These are phyloP conservation scores for Cutaneotrichosporon sp. DNA, from an alignment of 1,284 basidiomycete genomes.

Conservation along the genomic window DNA sequence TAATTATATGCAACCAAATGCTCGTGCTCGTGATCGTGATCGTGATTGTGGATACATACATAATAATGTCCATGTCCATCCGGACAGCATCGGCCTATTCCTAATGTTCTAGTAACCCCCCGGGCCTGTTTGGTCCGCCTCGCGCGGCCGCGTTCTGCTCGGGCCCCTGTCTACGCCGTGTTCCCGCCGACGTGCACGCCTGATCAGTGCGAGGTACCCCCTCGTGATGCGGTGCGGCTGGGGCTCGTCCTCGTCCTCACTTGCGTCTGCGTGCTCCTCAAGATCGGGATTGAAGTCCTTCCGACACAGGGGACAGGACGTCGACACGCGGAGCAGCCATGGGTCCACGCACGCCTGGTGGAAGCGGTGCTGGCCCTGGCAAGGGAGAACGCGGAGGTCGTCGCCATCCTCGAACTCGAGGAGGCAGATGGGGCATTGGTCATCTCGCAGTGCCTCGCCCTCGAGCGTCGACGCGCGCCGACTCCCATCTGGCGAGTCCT, in stretches of 20 bases:
- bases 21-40: background rate
- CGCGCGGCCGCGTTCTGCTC: slow-evolving; percentile 32
- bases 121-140: slow-evolving; percentile 45
- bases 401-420: slow-evolving; percentile 90
- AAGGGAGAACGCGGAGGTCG: slow-evolving; percentile 81
- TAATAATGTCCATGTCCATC: background rate
- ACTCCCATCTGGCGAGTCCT: background rate
- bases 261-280: slow-evolving; percentile 8
- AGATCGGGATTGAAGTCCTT: slow-evolving; percentile 57
- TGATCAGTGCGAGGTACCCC: slow-evolving; percentile 50
- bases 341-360: slow-evolving; percentile 62
- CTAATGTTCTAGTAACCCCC: slow-evolving; percentile 33
- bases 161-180: slow-evolving; percentile 7
- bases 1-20: background rate
- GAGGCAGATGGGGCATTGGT: slow-evolving; percentile 91
- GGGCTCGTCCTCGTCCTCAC: slow-evolving; percentile 29
- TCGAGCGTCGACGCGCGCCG: slow-evolving; percentile 7
- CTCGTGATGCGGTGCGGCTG: slow-evolving; percentile 32
- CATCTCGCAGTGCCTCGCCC: slow-evolving; percentile 50
- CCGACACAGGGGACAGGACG: slow-evolving; percentile 84
- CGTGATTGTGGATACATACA: slow-evolving; percentile 4
- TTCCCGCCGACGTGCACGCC: slow-evolving; percentile 35
- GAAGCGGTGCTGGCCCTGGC: slow-evolving; percentile 82
- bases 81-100: background rate
- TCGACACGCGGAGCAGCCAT: slow-evolving; percentile 75